phyloP scores from a whole-genome alignment of 176 grass and related monocot species.

The Cenchrus purpureus region DNA sequence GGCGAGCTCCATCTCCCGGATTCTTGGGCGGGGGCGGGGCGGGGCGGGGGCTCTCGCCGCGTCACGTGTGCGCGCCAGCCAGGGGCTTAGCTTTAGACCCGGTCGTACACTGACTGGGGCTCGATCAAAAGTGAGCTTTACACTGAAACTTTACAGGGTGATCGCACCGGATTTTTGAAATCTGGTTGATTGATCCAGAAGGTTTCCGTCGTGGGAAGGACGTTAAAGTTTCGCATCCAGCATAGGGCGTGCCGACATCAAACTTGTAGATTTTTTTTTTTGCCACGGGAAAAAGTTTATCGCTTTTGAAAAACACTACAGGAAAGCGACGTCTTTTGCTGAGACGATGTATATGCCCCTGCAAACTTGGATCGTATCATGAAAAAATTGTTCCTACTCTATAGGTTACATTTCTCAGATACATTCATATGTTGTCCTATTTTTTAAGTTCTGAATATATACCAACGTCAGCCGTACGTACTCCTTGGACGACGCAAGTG shows the following conservation, averaged over 20 bases:
- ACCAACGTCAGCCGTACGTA: no score
- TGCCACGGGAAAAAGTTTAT: background rate
- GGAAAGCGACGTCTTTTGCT: background rate
- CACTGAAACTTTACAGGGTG: background rate
- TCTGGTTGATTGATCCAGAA: background rate
- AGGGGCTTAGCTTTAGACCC: conserved; percentile 23
- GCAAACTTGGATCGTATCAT: background rate
- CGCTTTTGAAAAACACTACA: background rate
- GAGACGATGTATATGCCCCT: background rate
- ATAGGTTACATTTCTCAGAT: no score
- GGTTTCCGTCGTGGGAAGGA: background rate
- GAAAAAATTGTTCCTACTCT: background rate
- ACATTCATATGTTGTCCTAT: no score
- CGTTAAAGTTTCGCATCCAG: background rate
- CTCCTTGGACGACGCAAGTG: no score
- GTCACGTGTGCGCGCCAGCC: background rate
- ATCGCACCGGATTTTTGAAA: background rate
- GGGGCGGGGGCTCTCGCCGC: background rate
- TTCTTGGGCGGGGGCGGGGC: background rate
- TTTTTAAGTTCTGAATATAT: no score
- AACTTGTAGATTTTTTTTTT: background rate
- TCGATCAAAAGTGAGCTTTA: background rate
- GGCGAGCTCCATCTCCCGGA: background rate
- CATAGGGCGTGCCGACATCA: background rate
- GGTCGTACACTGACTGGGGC: background rate